Percentiles rank a stretch among this genome's conserved stretches.
Conservation (phyloP, 768 basidiomycete genomes). For the Chlorophyllum brunneum region DNA sequence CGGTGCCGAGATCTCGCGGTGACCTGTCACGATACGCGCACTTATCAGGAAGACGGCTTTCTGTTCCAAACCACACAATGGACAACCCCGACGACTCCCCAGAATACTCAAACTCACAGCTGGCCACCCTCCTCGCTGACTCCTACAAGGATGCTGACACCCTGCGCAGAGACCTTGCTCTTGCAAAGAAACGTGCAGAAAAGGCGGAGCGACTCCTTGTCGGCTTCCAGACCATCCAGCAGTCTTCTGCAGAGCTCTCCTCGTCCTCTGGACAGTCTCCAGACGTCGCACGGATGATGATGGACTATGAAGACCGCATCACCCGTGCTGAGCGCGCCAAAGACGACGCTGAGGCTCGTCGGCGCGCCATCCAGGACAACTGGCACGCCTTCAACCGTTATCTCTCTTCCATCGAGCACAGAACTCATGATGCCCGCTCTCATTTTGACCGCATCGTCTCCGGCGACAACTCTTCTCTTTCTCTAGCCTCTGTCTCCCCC, state of each 20-base stretch:
- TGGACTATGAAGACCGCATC: conserved; percentile 47
- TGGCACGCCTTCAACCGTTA: conserved; percentile 51
- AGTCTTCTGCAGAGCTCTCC: conserved; percentile 16
- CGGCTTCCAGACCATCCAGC: conserved; percentile 5
- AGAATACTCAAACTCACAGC: conserved; percentile 34
- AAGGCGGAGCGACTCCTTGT: conserved; percentile 42
- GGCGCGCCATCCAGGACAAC: conserved; percentile 38
- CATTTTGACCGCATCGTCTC: conserved; percentile 41
- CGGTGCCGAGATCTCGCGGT: conserved; percentile 9
- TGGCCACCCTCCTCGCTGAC: conserved; percentile 53
- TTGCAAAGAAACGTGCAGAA: conserved; percentile 42
- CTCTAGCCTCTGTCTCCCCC: conserved; percentile 31
- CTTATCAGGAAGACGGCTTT: conserved; percentile 3
- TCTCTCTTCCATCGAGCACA: conserved; percentile 40
- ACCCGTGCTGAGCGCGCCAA: conserved; percentile 46
- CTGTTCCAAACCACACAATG: neutral
- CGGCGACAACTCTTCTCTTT: conserved; percentile 37
- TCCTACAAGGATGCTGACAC: conserved; percentile 50
- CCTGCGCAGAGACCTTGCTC: conserved; percentile 46
- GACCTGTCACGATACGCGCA: conserved; percentile 4
- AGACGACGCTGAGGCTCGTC: conserved; percentile 51
- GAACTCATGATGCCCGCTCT: conserved; percentile 45
- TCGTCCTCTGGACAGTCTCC: conserved; percentile 11
- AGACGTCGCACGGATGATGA: conserved; percentile 26
- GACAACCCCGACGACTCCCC: neutral